Evolutionary conservation across 2,329 filamentous ascomycete genomes (phyloP), one percentile per base, ranked within the genome.

Genomic region (Didymella pomorum): DNA sequence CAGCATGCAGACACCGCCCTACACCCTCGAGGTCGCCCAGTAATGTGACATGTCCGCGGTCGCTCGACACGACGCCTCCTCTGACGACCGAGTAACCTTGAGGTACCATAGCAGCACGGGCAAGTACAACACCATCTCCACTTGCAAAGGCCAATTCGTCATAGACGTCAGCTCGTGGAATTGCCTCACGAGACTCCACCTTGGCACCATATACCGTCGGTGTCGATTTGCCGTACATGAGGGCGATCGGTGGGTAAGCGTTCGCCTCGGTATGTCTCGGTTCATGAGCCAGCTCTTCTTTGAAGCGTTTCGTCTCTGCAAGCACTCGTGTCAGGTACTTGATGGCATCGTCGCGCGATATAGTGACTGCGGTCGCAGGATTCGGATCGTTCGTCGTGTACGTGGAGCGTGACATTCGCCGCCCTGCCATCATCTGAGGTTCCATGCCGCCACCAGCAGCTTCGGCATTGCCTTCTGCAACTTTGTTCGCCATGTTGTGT

Each of bases 51-150:
- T 98, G 94, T 0, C 94, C 93, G 3, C 92, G 83, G 64, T 96
- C 92, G 52, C 89, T 93, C 66, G 87, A 89, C 12, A 97, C 86
- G 18, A 92, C 81, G 0, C 93, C 93, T 12, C 88, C 89, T 44
- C 84, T 86, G 1, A 89, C 91, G 33, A 90, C 81, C 47, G 85
- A 83, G 73, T 97, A 97, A 0, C 93, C 93, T 2, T 85, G 79
- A 0, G 93, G 93, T 42, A 96, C 77, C 91, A 96, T 94, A 0
- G 93, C 90, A 61, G 94, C 91, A 49, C 87, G 87, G 0, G 93
- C 91, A 7, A 97, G 83, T 53, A 94, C 92, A 0, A 98, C 93
- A 0, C 93, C 94, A 72, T 98, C 93, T 2, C 93, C 93, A 21
- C 89, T 89, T 0, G 90, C 89, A 78, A 97, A 97, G 0, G 92